phyloP scores from a whole-genome alignment of 495 filamentous ascomycete genomes.

The Podospora appendiculata region DNA sequence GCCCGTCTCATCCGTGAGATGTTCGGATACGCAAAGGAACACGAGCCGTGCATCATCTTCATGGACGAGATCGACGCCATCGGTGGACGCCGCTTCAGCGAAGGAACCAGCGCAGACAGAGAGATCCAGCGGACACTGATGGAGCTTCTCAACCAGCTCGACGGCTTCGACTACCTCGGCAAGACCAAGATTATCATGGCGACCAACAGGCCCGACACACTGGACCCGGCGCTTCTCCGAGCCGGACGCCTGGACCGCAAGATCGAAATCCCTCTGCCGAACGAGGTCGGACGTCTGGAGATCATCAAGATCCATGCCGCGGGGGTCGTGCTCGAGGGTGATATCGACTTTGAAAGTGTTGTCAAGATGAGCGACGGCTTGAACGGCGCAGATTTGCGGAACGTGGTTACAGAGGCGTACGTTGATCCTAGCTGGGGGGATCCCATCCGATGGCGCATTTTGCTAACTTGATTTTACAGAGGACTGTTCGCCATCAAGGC shows the following conservation, averaged over 20 bases:
- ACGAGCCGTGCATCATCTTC: conserved; percentile 99
- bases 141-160: conserved; percentile 97
- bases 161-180: conserved; percentile 98
- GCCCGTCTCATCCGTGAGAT: conserved; percentile 97
- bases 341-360: conserved; percentile 98
- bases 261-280: conserved; percentile 98
- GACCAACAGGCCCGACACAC: conserved; percentile 95
- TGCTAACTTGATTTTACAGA: conserved; percentile 36
- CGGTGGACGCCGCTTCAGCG: conserved; percentile 93
- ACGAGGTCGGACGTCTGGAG: conserved; percentile 94
- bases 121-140: conserved; percentile 99
- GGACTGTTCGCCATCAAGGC: conserved; percentile 97
- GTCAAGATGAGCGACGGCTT: conserved; percentile 99
- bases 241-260: conserved; percentile 94
- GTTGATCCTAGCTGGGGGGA: conserved; percentile 24
- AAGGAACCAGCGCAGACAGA: conserved; percentile 95
- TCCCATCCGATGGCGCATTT: conserved; percentile 3
- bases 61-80: conserved; percentile 99
- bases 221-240: conserved; percentile 89
- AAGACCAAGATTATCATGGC: conserved; percentile 99
- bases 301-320: conserved; percentile 97
- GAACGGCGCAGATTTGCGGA: conserved; percentile 95
- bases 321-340: conserved; percentile 79
- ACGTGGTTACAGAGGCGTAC: conserved; percentile 98
- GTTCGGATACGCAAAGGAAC: conserved; percentile 99